Base-by-base conservation (phyloP, 148 eudicot species). In the Salicornia ramosissima region DNA sequence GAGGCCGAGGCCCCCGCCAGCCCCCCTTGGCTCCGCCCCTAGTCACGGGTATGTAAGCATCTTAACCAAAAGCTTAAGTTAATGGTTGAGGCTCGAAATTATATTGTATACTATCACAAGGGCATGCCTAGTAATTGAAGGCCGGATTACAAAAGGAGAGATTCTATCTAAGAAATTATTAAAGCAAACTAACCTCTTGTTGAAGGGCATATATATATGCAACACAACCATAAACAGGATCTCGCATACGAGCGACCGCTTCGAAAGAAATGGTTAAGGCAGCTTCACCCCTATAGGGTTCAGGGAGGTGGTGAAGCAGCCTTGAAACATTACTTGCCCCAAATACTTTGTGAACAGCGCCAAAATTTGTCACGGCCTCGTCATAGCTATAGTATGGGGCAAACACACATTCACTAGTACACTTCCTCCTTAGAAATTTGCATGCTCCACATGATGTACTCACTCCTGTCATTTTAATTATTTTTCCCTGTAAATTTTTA, bases 371-470 rank as follows among this genome's bases (percentile, higher is more conserved):
- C 2, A 84, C 71, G 30, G 89, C 96, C 63, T 89, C 84, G 15
- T 87, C 85, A 62, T 91, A 86, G 42, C 81, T 52, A 77, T 82
- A 89, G 71, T 85, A 86, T 73, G 96, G 90, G 21, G 87, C 85
- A 81, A 89, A 91, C 0, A 86, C 81, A 73, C 97, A 91, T 30
- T 87, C 92, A 25, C 26, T 80, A 15, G 81, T 79, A 75, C 97
- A 91, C 66, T 79, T 88, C 46, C 94, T 85, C 58, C 94, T 88
- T 55, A 91, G 74, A 50, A 91, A 91, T 52, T 87, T 91, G 84
- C 97, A 91, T 66, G 97, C 96, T 79, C 96, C 97, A 80, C 97
- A 91, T 25, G 97, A 89, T 59, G 90, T 76, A 60, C 90, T 85
- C 18, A 81, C 10, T 52, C 95, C 97, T 73, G 86, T 87, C 97